Base-by-base conservation (phyloP, 257 asterid species). In the Gentiana macrophylla region DNA sequence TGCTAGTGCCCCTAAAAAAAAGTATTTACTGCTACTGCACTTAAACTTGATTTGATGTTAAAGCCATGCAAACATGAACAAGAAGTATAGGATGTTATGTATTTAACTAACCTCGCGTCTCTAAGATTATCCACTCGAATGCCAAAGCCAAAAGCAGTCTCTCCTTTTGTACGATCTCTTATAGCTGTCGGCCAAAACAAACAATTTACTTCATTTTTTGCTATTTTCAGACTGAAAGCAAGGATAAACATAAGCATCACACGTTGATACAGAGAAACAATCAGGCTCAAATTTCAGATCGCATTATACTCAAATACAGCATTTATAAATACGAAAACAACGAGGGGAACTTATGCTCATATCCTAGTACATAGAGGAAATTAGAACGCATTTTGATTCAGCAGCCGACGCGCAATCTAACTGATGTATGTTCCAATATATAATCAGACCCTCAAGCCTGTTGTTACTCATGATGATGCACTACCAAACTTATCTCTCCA, bases 131-230 rank as follows among this genome's bases (percentile, higher is more conserved):
- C 97, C 11, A 89, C 81, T 1, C 80, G 75, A 57, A 89, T 49
- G 59, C 97, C 94, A 60, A 89, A 81, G 57, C 97, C 97, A 0
- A 68, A 72, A 12, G 86, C 70, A 52, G 94, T 83, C 56, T 78
- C 80, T 55, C 83, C 72, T 74, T 65, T 81, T 34, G 57, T 62
- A 50, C 94, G 94, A 66, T 89, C 94, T 78, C 92, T 81, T 41
- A 72, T 70, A 62, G 94, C 97, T 89, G 83, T 45, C 49, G 52
- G 49, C 59, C 74, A 70, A 73, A 35, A 64, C 32, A 52, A 59
- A 37, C 53, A 41, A 55, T 51, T 32, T 13, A 4, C 34, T 56
- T 45, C 35, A 10, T 8, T 5, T 50, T 52, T 32, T 24, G 45
- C 46, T 41, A 41, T 5, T 10, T 41, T 41, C 24, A 38, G 15